Evolutionary conservation across 768 basidiomycete species (phyloP).

Genomic region (Termitomyces sp.): DNA sequence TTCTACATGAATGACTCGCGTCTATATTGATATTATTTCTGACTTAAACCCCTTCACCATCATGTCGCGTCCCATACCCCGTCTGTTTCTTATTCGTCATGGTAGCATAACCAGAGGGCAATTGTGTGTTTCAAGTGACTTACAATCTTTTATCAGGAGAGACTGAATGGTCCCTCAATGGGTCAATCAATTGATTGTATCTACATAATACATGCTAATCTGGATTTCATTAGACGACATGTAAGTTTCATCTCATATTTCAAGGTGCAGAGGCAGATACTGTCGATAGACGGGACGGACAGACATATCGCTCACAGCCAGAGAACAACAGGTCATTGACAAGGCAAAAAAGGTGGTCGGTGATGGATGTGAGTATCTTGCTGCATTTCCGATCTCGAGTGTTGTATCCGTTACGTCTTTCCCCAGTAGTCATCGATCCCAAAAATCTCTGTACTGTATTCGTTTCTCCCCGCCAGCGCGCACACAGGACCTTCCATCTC

Average conservation of each 20-base stretch:
- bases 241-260: slow-evolving; percentile 29
- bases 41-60: not conserved
- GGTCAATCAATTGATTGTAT: slow-evolving; percentile 35
- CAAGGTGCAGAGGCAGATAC: not conserved
- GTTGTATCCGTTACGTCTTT: not conserved
- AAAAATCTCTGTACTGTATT: slow-evolving; percentile 67
- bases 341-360: slow-evolving; percentile 69
- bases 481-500: slow-evolving; percentile 81
- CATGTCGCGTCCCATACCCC: slow-evolving; percentile 54
- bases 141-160: slow-evolving; percentile 46
- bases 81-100: slow-evolving; percentile 77
- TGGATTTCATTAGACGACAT: slow-evolving; percentile 44
- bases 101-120: slow-evolving; percentile 30
- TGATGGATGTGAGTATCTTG: slow-evolving; percentile 54
- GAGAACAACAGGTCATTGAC: slow-evolving; percentile 58
- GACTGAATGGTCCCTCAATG: slow-evolving; percentile 92
- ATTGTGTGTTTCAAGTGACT: not conserved
- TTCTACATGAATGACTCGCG: not conserved
- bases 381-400: not conserved
- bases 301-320: slow-evolving; percentile 81
- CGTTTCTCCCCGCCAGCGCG: slow-evolving; percentile 85
- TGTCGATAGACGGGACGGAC: slow-evolving; percentile 67
- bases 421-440: slow-evolving; percentile 70
- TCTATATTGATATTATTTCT: too few relatives aligned
- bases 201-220: not conserved